Base-by-base conservation (phyloP, 2,329 filamentous ascomycete genomes). In the Fusarium penzigii region DNA sequence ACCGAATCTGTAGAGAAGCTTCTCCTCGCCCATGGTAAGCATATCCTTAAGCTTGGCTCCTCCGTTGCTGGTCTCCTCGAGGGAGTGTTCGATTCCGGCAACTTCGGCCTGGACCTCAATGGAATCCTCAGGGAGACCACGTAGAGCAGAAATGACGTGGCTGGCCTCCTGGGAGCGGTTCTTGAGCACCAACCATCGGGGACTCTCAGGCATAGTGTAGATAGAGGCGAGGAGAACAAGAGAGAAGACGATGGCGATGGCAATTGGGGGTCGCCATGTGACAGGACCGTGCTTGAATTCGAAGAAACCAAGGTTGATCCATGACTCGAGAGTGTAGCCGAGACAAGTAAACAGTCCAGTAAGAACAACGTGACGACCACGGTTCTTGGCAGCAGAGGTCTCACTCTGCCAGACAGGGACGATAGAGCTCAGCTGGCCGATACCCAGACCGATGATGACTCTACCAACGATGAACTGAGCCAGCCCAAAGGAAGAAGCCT, bases 371-470 rank as follows among this genome's bases (percentile, higher is more conserved):
- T 67, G 59, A 6, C 64, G 65, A 59, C 82, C 82, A 63, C 83
- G 75, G 49, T 75, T 79, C 38, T 74, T 76, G 0, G 82, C 78
- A 57, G 81, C 78, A 2, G 65, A 62, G 0, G 65, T 67, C 62
- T 83, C 81, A 0, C 78, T 78, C 51, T 82, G 78, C 80, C 80
- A 84, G 0, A 78, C 81, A 0, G 80, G 80, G 3, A 69, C 65
- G 5, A 77, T 78, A 68, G 81, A 82, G 38, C 74, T 77, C 51
- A 82, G 70, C 20, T 82, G 60, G 4, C 79, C 81, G 17, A 83
- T 72, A 8, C 80, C 80, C 65, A 78, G 73, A 2, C 81, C 80
- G 12, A 78, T 76, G 29, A 84, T 68, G 49, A 83, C 75, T 17
- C 78, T 68, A 1, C 78, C 78, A 42, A 79, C 64, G 16, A 68